Percentiles rank a stretch among this genome's conserved stretches.
These are phyloP conservation scores for Candida corydali DNA, from an alignment of 805 yeast species.

Conservation along the genomic window DNA sequence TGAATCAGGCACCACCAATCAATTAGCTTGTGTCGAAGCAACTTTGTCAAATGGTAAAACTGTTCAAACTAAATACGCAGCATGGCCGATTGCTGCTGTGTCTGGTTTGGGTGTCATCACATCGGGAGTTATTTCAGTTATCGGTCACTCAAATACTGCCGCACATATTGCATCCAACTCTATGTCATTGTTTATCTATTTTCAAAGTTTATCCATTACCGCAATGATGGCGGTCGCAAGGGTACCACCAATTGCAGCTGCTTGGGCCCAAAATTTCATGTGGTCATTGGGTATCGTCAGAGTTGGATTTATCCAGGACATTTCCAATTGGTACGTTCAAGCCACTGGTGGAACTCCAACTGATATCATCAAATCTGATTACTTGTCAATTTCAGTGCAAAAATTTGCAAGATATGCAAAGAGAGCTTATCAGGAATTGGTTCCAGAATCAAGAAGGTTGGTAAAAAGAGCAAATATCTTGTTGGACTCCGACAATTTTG, in stretches of 20 bases:
- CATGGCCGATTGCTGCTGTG: constrained; percentile 95
- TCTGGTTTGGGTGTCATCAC: constrained; percentile 84
- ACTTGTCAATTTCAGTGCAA: constrained; percentile 83
- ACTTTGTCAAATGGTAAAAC: constrained; percentile 83
- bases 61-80: constrained; percentile 85
- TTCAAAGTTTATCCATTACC: constrained; percentile 88
- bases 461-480: constrained; percentile 28
- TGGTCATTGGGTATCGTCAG: constrained; percentile 94
- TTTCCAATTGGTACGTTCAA: constrained; percentile 92
- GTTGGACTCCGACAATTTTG: constrained; percentile 45
- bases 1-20: constrained; percentile 35
- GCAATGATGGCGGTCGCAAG: constrained; percentile 92
- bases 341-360: constrained; percentile 90
- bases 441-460: constrained; percentile 8
- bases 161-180: constrained; percentile 97
- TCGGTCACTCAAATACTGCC: constrained; percentile 89
- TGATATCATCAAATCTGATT: constrained; percentile 60
- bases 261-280: constrained; percentile 95
- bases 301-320: constrained; percentile 70
- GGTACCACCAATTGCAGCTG: constrained; percentile 95
- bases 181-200: constrained; percentile 85
- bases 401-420: constrained; percentile 34
- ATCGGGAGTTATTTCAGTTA: constrained; percentile 80
- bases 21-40: constrained; percentile 92
- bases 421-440: constrained; percentile 12